phyloP scores from a whole-genome alignment of 768 basidiomycete species.

The Lactifluus subvellereus region DNA sequence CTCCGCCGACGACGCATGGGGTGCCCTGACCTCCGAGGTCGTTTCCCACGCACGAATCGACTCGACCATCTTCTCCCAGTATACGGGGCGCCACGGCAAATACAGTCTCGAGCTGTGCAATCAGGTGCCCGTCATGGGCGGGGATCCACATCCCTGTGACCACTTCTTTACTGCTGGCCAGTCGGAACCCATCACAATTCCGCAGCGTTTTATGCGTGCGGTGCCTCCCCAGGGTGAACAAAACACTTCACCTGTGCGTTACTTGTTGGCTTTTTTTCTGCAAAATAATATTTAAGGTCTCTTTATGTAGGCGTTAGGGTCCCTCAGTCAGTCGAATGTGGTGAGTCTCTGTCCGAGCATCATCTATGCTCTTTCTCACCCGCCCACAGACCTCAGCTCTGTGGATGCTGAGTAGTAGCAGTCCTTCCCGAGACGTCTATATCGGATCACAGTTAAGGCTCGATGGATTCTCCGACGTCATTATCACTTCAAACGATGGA shows the following conservation, averaged over 20 bases:
- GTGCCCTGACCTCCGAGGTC: conserved; percentile 35
- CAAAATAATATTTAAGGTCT: neutral
- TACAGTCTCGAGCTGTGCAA: conserved; percentile 41
- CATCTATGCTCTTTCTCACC: neutral
- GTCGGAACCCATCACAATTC: conserved; percentile 33
- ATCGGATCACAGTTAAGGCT: neutral
- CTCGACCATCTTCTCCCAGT: conserved; percentile 30
- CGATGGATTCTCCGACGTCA: conserved; percentile 1
- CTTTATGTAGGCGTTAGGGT: neutral
- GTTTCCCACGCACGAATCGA: conserved; percentile 36
- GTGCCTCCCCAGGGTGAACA: neutral
- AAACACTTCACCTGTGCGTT: neutral
- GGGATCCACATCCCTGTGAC: conserved; percentile 14
- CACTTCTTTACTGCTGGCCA: conserved; percentile 19
- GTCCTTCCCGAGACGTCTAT: neutral
- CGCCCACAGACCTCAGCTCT: neutral
- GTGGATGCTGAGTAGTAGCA: neutral
- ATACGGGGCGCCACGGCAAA: conserved; percentile 26
- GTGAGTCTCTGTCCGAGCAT: neutral
- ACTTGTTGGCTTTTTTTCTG: neutral
- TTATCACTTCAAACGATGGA: conserved; percentile 3
- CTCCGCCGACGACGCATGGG: conserved; percentile 40
- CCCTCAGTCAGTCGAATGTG: neutral
- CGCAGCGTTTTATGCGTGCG: neutral
- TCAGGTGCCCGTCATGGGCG: conserved; percentile 37